Evolutionary conservation across 768 basidiomycete genomes (phyloP).

Genomic region (Pholiota conissans): DNA sequence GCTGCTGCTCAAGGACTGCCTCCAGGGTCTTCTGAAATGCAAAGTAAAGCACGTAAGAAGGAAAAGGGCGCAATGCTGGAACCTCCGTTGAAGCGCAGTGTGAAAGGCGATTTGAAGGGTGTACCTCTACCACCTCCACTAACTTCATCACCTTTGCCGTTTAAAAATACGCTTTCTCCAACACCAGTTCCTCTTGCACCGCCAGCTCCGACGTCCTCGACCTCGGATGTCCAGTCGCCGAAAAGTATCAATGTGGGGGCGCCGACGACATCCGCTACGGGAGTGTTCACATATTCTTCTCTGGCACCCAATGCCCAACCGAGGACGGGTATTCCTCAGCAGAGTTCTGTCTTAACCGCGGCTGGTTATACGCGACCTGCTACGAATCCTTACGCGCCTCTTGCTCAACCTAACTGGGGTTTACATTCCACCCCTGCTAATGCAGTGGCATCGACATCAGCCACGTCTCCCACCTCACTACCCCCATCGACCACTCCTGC

Average conservation of each 20-base stretch:
- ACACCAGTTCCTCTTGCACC: conserved; percentile 17
- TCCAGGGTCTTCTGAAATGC: conserved; percentile 29
- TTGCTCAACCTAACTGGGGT: conserved; percentile 35
- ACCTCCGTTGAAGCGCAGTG: conserved; percentile 67
- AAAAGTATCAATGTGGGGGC: conserved; percentile 3
- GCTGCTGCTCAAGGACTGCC: conserved; percentile 29
- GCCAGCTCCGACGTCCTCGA: conserved; percentile 18
- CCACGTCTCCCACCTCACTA: conserved; percentile 26
- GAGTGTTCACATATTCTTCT: conserved; percentile 41
- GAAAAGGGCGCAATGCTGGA: conserved; percentile 57
- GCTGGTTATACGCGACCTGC: conserved; percentile 26
- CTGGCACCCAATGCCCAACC: conserved; percentile 26
- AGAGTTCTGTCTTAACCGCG: conserved; percentile 24
- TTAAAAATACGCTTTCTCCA: conserved; percentile 36
- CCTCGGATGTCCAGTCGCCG: conserved; percentile 5
- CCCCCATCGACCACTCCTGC: conserved; percentile 23
- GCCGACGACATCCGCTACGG: conserved; percentile 33
- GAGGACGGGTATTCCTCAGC: conserved; percentile 22
- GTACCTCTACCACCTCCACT: conserved; percentile 66
- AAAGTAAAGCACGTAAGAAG: conserved; percentile 53
- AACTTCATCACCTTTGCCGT: conserved; percentile 60
- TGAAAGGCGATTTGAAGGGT: conserved; percentile 62
- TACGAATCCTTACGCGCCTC: conserved; percentile 39
- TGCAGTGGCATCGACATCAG: conserved; percentile 15
- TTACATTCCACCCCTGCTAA: conserved; percentile 25